Conservation (phyloP, 176 grass and related monocot species). For the Eleusine coracana region DNA sequence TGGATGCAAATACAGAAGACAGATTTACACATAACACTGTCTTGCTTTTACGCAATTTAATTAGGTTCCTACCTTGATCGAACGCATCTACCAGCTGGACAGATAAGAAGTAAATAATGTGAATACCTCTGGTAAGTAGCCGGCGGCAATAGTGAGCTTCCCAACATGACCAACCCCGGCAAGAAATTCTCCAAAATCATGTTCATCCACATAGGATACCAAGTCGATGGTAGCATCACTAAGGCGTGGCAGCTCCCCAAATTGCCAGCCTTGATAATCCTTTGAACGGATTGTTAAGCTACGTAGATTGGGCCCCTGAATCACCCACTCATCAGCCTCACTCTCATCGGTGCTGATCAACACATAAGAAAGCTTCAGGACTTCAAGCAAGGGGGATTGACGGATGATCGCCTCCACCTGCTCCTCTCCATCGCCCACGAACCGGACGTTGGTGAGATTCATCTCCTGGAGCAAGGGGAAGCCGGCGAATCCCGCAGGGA, state of each 20-base stretch:
- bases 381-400: not conserved
- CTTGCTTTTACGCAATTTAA: no score
- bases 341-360: no score
- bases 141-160: not conserved
- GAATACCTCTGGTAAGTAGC: not conserved
- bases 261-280: not conserved
- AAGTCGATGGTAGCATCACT: not conserved
- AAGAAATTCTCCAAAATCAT: conserved; percentile 23
- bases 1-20: not conserved
- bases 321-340: not conserved
- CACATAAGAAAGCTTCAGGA: not conserved
- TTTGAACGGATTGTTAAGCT: not conserved
- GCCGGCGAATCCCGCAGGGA: not conserved
- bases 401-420: conserved; percentile 14
- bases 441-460: not conserved
- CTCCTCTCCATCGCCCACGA: not conserved
- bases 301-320: conserved; percentile 16
- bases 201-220: not conserved
- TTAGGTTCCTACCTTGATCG: no score
- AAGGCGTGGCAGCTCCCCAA: not conserved
- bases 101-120: no score
- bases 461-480: conserved; percentile 25
- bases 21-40: no score
- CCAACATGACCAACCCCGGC: not conserved
- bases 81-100: no score